These are phyloP conservation scores for Globisporangium splendens DNA, from an alignment of 352 stramenopile species.

Conservation along the genomic window DNA sequence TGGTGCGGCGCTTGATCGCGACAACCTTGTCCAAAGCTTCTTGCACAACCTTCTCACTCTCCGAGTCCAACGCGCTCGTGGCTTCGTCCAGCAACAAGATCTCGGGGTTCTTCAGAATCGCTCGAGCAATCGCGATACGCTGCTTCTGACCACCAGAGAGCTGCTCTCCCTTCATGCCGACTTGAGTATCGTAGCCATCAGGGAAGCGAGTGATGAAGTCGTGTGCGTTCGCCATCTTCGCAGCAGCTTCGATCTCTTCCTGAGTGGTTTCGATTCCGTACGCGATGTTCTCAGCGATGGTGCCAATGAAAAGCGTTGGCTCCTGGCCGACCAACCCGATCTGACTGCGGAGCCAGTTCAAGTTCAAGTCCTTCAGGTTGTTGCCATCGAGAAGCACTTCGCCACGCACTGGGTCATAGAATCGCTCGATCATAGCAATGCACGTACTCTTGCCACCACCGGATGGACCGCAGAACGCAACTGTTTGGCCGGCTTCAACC, in stretches of 20 bases:
- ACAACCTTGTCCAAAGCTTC: conserved; percentile 22
- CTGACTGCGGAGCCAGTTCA: conserved; percentile 37
- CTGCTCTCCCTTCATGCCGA: too few species aligned
- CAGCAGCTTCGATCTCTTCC: conserved; percentile 59
- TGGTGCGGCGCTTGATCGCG: too few species aligned
- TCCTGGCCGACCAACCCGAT: too few species aligned
- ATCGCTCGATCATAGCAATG: conserved; percentile 57
- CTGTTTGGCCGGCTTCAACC: too few species aligned
- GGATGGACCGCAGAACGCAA: too few species aligned
- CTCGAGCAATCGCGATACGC: too few species aligned
- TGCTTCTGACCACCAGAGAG: too few species aligned
- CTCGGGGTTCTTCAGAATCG: conserved; percentile 13
- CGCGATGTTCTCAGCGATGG: conserved; percentile 38
- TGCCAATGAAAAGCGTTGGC: too few species aligned
- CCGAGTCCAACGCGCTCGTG: conserved; percentile 42
- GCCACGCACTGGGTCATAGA: conserved; percentile 75
- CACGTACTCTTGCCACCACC: conserved; percentile 16
- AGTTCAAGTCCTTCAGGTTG: conserved; percentile 49
- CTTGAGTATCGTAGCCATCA: too few species aligned
- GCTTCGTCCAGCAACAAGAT: conserved; percentile 42
- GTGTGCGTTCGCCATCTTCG: too few species aligned
- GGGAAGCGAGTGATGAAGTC: too few species aligned
- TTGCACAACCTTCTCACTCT: conserved; percentile 37
- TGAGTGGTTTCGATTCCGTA: conserved; percentile 51
- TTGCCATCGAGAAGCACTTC: conserved; percentile 62